A percentile compares a stretch with the other conserved stretches of the same genome.
These are phyloP conservation scores for Gaeumannomyces tritici DNA, from an alignment of 2,329 filamentous ascomycete species.

Conservation along the genomic window DNA sequence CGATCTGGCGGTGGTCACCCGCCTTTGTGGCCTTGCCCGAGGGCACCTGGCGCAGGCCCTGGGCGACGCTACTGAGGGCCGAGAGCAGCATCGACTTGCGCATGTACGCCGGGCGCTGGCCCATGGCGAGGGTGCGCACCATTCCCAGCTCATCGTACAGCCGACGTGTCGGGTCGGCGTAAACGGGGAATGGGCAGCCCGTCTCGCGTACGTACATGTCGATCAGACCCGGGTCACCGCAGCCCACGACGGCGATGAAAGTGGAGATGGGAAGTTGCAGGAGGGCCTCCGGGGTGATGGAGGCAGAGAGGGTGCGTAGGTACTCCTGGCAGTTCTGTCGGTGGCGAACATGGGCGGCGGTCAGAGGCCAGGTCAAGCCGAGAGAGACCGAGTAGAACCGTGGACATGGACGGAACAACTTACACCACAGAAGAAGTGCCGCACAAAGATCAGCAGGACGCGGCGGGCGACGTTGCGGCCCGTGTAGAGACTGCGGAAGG, in stretches of 20 bases:
- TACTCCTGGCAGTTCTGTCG: conserved; percentile 67
- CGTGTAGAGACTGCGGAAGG: conserved; percentile 55
- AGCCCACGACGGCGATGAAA: conserved; percentile 61
- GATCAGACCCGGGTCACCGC: conserved; percentile 60
- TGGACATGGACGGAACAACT: neutral
- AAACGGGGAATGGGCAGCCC: conserved; percentile 62
- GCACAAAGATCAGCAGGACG: conserved; percentile 63
- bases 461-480: conserved; percentile 42
- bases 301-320: conserved; percentile 49
- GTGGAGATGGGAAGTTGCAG: conserved; percentile 44
- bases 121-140: conserved; percentile 52
- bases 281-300: conserved; percentile 42
- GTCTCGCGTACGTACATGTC: conserved; percentile 54
- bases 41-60: conserved; percentile 49
- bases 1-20: conserved; percentile 59
- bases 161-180: conserved; percentile 60
- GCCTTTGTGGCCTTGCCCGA: conserved; percentile 50
- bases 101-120: conserved; percentile 54
- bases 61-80: conserved; percentile 42
- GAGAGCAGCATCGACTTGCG: conserved; percentile 41
- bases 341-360: neutral
- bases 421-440: conserved; percentile 76
- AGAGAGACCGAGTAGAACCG: too few species aligned
- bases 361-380: neutral
- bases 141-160: conserved; percentile 62